Evolutionary conservation across 164 flowering plant genomes (phyloP), one percentile per base, ranked within the genome.

Genomic region (Protea cynaroides): DNA sequence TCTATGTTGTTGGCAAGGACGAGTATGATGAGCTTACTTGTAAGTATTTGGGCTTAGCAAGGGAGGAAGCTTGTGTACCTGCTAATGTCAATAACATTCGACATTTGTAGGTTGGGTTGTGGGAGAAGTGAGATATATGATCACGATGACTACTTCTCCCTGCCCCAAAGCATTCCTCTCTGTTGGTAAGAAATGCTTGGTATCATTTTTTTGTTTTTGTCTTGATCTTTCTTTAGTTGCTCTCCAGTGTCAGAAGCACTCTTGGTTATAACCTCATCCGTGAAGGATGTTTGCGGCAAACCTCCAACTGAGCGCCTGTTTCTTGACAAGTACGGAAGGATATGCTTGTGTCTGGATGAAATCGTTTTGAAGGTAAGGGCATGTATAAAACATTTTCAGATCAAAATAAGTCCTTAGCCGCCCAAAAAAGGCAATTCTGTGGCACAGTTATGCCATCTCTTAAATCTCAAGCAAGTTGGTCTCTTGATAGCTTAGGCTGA

Each of bases 11-110:
- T 55, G 99, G 99, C 76, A 94, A 94, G 82, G 99, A 94, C 72
- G 96, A 84, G 63, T 94, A 94, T 65, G 99, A 94, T 70, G 99
- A 94, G 79, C 96, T 94, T 65, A 87, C 97, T n/a, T 85, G 99
- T 94, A 81, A 84, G 99, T 83, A 51, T 49, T 13, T n/a, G 29
- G 1, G 34, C 3, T 29, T 29, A 1, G 46, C 1, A 2, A 25
- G 21, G 12, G 58, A 29, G 44, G 25, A 23, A 69, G 61, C 56
- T 25, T 25, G 10, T 23, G 3, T 51, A 34, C 24, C 29, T 61
- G 52, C 22, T 6, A 2, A 4, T 55, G 38, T 29, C 13, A 4
- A 43, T 7, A 58, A 37, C 46, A 47, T 34, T 4, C 4, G 9
- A 56, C 19, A 25, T 18, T 5, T 58, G 61, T 14, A 37, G 61